phyloP scores from a whole-genome alignment of 2,329 filamentous ascomycete genomes.

The Ceratocystis variospora region DNA sequence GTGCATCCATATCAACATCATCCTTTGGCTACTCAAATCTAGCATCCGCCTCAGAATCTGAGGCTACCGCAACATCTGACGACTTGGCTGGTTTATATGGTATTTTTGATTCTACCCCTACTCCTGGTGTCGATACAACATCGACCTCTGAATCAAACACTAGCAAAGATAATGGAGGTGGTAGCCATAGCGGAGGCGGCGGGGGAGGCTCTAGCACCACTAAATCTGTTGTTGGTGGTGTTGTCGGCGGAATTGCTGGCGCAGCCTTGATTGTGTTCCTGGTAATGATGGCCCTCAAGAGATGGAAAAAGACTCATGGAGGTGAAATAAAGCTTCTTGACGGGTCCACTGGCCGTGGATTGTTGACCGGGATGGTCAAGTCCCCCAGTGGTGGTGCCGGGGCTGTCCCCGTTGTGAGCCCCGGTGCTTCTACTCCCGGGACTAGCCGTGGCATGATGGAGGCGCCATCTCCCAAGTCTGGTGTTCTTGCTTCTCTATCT shows the following conservation, averaged over 20 bases:
- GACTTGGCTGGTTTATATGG: background rate
- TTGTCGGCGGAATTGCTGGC: conserved; percentile 45
- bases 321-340: conserved; percentile 33
- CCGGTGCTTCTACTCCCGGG: conserved; percentile 23
- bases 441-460: conserved; percentile 3
- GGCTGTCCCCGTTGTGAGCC: conserved; percentile 17
- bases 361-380: conserved; percentile 14
- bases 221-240: conserved; percentile 37
- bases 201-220: conserved; percentile 19
- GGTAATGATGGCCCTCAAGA: conserved; percentile 37
- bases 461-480: conserved; percentile 10
- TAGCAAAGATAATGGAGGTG: background rate
- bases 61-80: conserved; percentile 2
- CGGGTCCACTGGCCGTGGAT: conserved; percentile 23
- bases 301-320: conserved; percentile 39
- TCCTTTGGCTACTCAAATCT: background rate
- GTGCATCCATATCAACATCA: background rate
- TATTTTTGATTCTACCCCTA: conserved; percentile 16
- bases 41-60: background rate
- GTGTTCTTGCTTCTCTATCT: conserved; percentile 16
- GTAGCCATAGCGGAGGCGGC: background rate
- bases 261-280: conserved; percentile 42
- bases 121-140: conserved; percentile 21
- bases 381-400: conserved; percentile 22
- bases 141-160: conserved; percentile 5